These are phyloP conservation scores for Zymoseptoria crescenta DNA, from an alignment of 2,329 filamentous ascomycete genomes.

Conservation along the genomic window DNA sequence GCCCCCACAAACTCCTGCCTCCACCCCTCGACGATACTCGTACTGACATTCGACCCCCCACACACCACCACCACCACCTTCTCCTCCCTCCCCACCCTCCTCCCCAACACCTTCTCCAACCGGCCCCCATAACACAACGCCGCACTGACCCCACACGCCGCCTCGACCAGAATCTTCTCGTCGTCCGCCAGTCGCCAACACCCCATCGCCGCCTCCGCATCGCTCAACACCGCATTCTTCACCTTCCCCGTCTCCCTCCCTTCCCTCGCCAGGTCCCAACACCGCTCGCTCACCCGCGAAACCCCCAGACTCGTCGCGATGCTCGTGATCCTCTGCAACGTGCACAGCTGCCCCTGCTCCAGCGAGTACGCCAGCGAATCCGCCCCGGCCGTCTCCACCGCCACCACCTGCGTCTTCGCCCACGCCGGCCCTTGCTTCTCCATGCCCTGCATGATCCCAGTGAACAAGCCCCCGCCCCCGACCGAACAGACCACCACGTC, in stretches of 20 bases:
- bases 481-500: slow-evolving; percentile 70
- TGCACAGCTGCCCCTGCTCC: slow-evolving; percentile 44
- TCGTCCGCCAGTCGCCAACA: slow-evolving; percentile 74
- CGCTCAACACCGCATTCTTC: slow-evolving; percentile 56
- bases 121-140: slow-evolving; percentile 58
- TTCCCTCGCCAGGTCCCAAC: slow-evolving; percentile 55
- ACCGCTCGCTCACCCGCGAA: slow-evolving; percentile 58
- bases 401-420: slow-evolving; percentile 48
- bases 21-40: slow-evolving; percentile 45
- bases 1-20: slow-evolving; percentile 29
- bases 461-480: slow-evolving; percentile 72
- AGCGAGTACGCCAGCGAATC: slow-evolving; percentile 61
- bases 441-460: slow-evolving; percentile 65
- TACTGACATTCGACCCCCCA: slow-evolving; percentile 52
- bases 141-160: slow-evolving; percentile 74
- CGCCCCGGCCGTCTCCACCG: slow-evolving; percentile 68
- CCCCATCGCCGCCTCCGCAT: slow-evolving; percentile 72
- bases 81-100: slow-evolving; percentile 52
- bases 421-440: slow-evolving; percentile 35
- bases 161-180: slow-evolving; percentile 71
- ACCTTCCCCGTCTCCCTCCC: slow-evolving; percentile 38
- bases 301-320: slow-evolving; percentile 69
- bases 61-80: slow-evolving; percentile 82
- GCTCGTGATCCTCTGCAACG: slow-evolving; percentile 63
- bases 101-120: slow-evolving; percentile 52